Base-by-base conservation (phyloP, 495 filamentous ascomycete species). In the Halenospora varia region DNA sequence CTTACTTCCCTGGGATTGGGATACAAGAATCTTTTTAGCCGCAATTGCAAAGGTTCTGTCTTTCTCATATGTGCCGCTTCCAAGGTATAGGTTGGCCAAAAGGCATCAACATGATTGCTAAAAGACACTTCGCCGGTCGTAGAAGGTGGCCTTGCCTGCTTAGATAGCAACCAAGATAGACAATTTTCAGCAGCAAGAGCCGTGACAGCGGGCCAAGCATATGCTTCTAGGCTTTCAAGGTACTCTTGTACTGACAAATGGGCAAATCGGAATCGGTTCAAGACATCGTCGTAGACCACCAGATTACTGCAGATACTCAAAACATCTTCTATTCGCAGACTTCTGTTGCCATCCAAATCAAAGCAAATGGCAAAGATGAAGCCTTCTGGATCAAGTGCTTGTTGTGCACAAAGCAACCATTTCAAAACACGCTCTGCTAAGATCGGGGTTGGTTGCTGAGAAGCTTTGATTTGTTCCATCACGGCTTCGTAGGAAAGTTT, bases 221-320 rank as follows among this genome's bases (percentile, higher is more conserved):
- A 35, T 4, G 6, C 13, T 4, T 35, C 29, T 6, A 35, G 29
- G 3, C 24, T 55, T 18, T 57, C 46, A 2, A 57, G 23, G 23
- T 41, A 51, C 19, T 57, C 55, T 10, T 25, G 25, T 18, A 57
- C 55, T 6, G 46, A 51, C 23, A 57, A 45, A 25, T 57, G 55
- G 3, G 55, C 55, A 22, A 58, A 58, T 11, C 48, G 47, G 45
- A 51, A 58, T 10, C 9, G 41, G 39, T 52, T 29, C 4, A 40
- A n/a, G 4, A 51, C 26, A 10, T 18, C 47, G 19, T 58, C 55
- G 23, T 26, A 51, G 17, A 52, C 25, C 73, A 59, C 75, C 22
- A 55, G 25, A 35, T 55, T 55, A 25, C 53, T 47, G 29, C 48
- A 51, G 23, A 58, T 46, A 22, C 41, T 58, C 19, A 58, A 23